Evolutionary conservation across 192 early-diverging fungal genomes (phyloP).

Genomic region (Podila epicladia): DNA sequence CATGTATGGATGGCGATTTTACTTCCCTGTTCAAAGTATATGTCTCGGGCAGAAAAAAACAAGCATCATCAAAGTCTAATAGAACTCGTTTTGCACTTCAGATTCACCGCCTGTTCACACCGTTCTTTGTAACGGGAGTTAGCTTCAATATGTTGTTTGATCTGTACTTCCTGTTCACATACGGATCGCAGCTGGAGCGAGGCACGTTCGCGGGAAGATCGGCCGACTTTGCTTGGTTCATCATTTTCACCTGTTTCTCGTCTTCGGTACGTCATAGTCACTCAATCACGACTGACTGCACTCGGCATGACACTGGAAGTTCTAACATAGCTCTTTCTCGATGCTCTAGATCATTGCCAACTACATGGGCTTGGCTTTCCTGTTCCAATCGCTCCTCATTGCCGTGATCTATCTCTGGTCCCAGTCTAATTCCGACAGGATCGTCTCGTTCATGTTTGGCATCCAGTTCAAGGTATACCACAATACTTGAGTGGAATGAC

Average conservation of each 20-base stretch:
- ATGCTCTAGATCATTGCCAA: slow-evolving; percentile 6
- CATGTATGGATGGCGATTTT: slow-evolving; percentile 58
- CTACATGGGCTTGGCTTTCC: slow-evolving; percentile 7
- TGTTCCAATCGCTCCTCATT: slow-evolving; percentile 38
- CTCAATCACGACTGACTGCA: too few species aligned
- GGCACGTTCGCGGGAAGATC: slow-evolving; percentile 69
- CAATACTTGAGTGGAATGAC: background rate
- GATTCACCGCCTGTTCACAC: slow-evolving; percentile 81
- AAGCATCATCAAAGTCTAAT: too few species aligned
- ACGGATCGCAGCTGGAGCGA: slow-evolving; percentile 77
- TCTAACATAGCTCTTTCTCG: background rate
- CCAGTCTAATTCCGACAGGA: slow-evolving; percentile 31
- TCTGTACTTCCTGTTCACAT: slow-evolving; percentile 79
- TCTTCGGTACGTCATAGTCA: slow-evolving; percentile 51
- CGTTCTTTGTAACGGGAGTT: slow-evolving; percentile 66
- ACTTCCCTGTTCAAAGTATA: background rate
- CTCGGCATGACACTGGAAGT: too few species aligned
- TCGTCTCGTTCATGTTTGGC: slow-evolving; percentile 51
- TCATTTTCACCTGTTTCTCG: slow-evolving; percentile 65
- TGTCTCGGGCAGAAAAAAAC: background rate
- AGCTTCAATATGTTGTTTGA: slow-evolving; percentile 69
- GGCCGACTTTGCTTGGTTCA: slow-evolving; percentile 85
- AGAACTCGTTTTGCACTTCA: slow-evolving; percentile 22
- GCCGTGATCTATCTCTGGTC: slow-evolving; percentile 46
- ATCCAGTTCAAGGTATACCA: slow-evolving; percentile 41